Conservation (phyloP, 106 monocot genomes). For the Allium cepa region DNA sequence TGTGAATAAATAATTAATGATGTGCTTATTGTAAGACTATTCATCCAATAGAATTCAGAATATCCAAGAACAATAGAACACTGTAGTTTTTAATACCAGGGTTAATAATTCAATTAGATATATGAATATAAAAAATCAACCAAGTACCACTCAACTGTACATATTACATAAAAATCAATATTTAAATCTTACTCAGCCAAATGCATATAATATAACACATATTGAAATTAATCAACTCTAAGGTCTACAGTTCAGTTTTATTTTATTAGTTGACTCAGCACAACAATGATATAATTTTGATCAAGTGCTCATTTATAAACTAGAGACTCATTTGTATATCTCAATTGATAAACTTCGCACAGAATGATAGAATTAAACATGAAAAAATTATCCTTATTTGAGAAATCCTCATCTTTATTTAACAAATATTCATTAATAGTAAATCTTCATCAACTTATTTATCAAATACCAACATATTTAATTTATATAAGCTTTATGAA, state of each 20-base stretch:
- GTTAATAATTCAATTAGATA: background rate
- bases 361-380: background rate
- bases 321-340: background rate
- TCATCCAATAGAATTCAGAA: background rate
- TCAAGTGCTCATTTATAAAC: background rate
- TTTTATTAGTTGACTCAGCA: constrained; percentile 2
- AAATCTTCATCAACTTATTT: too few relatives aligned
- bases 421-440: too few relatives aligned
- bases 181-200: constrained; percentile 6
- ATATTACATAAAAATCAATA: constrained; percentile 4
- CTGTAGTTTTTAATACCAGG: too few relatives aligned
- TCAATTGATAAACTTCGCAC: background rate
- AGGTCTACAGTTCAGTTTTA: background rate
- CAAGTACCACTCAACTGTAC: background rate
- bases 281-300: background rate
- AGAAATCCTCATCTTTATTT: background rate
- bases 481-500: background rate
- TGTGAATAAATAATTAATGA: background rate
- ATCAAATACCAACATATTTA: too few relatives aligned
- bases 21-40: background rate
- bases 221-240: background rate
- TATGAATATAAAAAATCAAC: background rate
- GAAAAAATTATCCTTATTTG: background rate
- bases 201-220: too few relatives aligned
- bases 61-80: background rate